Evolutionary conservation across 768 basidiomycete genomes (phyloP).

Genomic region (Macrolepiota dolichaula): DNA sequence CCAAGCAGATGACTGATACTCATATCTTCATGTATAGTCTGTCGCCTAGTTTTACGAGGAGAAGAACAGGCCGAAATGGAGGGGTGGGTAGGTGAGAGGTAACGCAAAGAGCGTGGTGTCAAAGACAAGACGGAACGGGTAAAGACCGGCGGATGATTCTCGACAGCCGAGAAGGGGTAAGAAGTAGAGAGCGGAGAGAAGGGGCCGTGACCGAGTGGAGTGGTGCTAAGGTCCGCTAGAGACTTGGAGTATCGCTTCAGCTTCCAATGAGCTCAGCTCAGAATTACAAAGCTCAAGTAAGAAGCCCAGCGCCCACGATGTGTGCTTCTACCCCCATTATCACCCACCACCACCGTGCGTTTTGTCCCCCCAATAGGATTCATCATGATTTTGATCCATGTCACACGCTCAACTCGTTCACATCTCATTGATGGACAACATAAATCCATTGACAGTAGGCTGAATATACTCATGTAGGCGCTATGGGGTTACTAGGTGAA

Average conservation of each 20-base stretch:
- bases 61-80: slow-evolving; percentile 11
- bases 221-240: neutral
- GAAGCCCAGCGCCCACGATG: neutral
- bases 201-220: neutral
- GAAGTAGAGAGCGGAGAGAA: neutral
- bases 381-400: slow-evolving; percentile 5
- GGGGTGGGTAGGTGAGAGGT: slow-evolving; percentile 23
- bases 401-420: neutral
- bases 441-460: neutral
- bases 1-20: slow-evolving; percentile 31
- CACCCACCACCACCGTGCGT: neutral
- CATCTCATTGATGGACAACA: neutral
- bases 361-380: neutral
- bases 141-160: slow-evolving; percentile 30
- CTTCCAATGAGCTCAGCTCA: slow-evolving; percentile 11
- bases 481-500: neutral
- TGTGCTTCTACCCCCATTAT: neutral
- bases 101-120: no score
- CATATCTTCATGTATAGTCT: slow-evolving; percentile 27
- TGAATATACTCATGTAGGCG: neutral
- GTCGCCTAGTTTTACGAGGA: slow-evolving; percentile 24
- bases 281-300: neutral
- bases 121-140: slow-evolving; percentile 13
- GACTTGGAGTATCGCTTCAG: neutral
- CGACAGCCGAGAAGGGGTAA: slow-evolving; percentile 12